Base-by-base conservation (phyloP, 2,329 filamentous ascomycete genomes). In the Trichoderma endophyticum region DNA sequence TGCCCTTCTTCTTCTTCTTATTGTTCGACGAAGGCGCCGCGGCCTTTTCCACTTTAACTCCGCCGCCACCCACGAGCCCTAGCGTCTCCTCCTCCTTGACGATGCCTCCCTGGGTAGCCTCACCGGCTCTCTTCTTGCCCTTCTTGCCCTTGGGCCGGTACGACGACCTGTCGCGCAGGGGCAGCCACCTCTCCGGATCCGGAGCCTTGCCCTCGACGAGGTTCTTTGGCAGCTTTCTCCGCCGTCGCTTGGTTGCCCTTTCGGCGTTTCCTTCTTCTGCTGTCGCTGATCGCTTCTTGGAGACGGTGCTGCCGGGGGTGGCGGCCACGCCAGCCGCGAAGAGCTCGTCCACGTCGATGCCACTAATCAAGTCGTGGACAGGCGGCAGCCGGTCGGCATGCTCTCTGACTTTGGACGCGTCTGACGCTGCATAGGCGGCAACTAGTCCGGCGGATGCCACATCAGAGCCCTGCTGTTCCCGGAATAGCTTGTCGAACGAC, bases 91-190 rank as follows among this genome's bases (percentile, higher is more conserved):
- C 91, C 74, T 95, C 93, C 77, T 87, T 90, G 26, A 94, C 92
- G 14, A 91, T 83, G 63, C 95, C 95, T 73, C 96, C 96, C 81
- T 98, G 96, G 9, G 93, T 98, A 54, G 91, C 84, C 75, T 93
- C 92, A 73, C 87, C 86, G 5, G 90, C 91, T 83, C 92, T 92
- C 87, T 94, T 92, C 86, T 94, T 95, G 70, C 93, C 93, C 86
- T 97, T 97, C 85, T 92, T 94, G 6, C 94, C 94, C 84, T 96
- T 97, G 8, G 95, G 94, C 62, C 92, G 86, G 82, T 97, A 99
- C 54, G 90, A 93, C 76, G 93, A 96, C 71, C 96, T 88, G 80
- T 99, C 96, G 67, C 92, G 90, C 77, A 98, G 85, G 14, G 96
- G 95, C 73, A 99, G 83, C 96, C 96, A 99, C 74, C 96, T 88